Evolutionary conservation across 2,329 filamentous ascomycete species (phyloP), one percentile per base, ranked within the genome.

Genomic region (Aureobasidium sp.): DNA sequence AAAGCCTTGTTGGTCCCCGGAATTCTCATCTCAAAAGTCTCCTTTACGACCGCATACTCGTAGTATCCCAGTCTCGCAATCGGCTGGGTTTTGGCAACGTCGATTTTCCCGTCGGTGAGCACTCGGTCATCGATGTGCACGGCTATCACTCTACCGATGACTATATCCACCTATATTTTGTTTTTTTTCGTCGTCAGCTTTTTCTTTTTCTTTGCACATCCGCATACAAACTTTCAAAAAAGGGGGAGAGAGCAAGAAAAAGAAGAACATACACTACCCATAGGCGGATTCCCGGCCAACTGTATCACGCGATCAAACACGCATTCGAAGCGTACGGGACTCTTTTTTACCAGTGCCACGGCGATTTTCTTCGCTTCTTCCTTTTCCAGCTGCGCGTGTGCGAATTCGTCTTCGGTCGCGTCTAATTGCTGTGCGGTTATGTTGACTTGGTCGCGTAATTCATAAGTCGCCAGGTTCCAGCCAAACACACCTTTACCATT

Each of bases 51-150:
- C 1, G 75, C 69, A 66, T 83, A 83, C 62, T 82, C 71, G 60
- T 76, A 78, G 62, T 83, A 83, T 14, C 79, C 79, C 61, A 75
- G 81, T 22, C 80, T 66, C 6, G 79, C 80, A 65, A 83, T 82
- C 3, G 79, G 79, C 66, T 73, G 68, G 19, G 76, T 79, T 66
- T 81, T 81, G 2, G 60, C 63, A 2, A 83, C 64, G 69, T 83
- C 79, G 34, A 83, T 61, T 53, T 72, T 71, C 0, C 79, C 78
- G 56, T 79, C 68, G 3, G 76, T 80, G 58, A 83, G 57, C 1
- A 78, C 77, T 10, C 66, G 62, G 40, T 83, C 78, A 4, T 71
- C 69, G 52, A 83, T 78, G 63, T 83, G 78, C 27, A 84, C 71
- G 0, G 71, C 80, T 0, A 82, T 66, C 0, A 83, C 80, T 35